Evolutionary conservation across 1,284 basidiomycete species (phyloP).

Genomic region (Schizophyllum commune): DNA sequence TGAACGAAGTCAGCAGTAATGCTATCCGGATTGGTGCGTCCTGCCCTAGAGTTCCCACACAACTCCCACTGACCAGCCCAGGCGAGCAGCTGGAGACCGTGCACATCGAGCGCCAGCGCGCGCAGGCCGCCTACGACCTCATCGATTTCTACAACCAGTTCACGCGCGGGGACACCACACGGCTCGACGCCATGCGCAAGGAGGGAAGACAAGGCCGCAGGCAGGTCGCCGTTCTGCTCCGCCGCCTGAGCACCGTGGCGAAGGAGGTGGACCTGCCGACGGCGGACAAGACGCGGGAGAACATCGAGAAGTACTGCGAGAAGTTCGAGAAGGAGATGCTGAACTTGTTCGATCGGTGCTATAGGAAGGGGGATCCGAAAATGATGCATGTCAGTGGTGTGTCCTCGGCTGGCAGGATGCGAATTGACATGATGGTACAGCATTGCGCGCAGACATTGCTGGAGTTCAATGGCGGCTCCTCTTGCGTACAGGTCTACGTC

Average conservation of each 20-base stretch:
- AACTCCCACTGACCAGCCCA: constrained; percentile 22
- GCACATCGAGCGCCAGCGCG: constrained; percentile 86
- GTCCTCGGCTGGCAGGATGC: background rate
- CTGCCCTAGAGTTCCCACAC: background rate
- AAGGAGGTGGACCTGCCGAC: constrained; percentile 87
- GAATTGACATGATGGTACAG: constrained; percentile 30
- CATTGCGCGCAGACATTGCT: constrained; percentile 96
- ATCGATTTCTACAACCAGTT: constrained; percentile 15
- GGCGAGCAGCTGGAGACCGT: constrained; percentile 96
- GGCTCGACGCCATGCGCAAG: constrained; percentile 77
- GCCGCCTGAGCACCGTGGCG: constrained; percentile 82
- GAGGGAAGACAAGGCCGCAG: constrained; percentile 82
- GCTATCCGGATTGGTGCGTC: constrained; percentile 85
- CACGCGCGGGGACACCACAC: constrained; percentile 74
- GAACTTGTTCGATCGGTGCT: constrained; percentile 90
- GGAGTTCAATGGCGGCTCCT: constrained; percentile 96
- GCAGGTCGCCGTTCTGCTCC: constrained; percentile 85
- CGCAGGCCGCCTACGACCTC: constrained; percentile 40
- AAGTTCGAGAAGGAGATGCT: constrained; percentile 99
- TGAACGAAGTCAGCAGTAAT: constrained; percentile 91
- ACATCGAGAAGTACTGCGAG: constrained; percentile 94
- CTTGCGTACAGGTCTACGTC: constrained; percentile 97
- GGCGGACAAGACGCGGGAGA: constrained; percentile 81
- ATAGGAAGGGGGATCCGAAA: constrained; percentile 94
- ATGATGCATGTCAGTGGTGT: constrained; percentile 87